A percentile compares a stretch with the other conserved stretches of the same genome.
These are phyloP conservation scores for Huntiella omanensis DNA, from an alignment of 2,329 filamentous ascomycete species.

Conservation along the genomic window DNA sequence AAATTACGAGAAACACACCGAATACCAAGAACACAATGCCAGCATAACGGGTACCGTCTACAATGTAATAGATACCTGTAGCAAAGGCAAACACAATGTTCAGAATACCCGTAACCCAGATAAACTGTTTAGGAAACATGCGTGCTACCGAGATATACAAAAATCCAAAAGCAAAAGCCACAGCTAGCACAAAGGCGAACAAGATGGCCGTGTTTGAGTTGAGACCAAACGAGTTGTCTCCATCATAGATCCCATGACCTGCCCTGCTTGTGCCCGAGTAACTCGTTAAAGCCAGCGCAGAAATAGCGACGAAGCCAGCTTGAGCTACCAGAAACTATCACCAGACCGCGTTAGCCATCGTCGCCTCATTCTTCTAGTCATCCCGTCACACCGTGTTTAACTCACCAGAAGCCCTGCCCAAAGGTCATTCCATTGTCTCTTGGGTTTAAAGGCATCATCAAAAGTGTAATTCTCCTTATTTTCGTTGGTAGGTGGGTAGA, in stretches of 20 bases:
- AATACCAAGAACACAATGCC: slow-evolving; percentile 81
- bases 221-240: slow-evolving; percentile 44
- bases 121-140: slow-evolving; percentile 70
- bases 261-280: slow-evolving; percentile 64
- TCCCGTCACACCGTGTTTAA: slow-evolving; percentile 5
- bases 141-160: slow-evolving; percentile 60
- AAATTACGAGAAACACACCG: slow-evolving; percentile 58
- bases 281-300: slow-evolving; percentile 54
- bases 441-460: slow-evolving; percentile 64
- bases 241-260: slow-evolving; percentile 56
- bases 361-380: neutral
- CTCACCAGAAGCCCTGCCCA: slow-evolving; percentile 69
- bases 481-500: slow-evolving; percentile 20
- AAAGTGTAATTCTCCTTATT: slow-evolving; percentile 39
- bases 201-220: slow-evolving; percentile 73
- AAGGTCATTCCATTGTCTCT: slow-evolving; percentile 74
- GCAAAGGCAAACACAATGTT: slow-evolving; percentile 73
- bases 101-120: slow-evolving; percentile 79
- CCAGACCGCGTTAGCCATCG: neutral
- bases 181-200: slow-evolving; percentile 61
- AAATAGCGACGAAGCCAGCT: slow-evolving; percentile 57
- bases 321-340: slow-evolving; percentile 50
- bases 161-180: slow-evolving; percentile 60
- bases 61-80: slow-evolving; percentile 74
- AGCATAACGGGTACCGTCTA: slow-evolving; percentile 56